Base-by-base conservation (phyloP, 805 yeast genomes). In the Danielia reshetovae region DNA sequence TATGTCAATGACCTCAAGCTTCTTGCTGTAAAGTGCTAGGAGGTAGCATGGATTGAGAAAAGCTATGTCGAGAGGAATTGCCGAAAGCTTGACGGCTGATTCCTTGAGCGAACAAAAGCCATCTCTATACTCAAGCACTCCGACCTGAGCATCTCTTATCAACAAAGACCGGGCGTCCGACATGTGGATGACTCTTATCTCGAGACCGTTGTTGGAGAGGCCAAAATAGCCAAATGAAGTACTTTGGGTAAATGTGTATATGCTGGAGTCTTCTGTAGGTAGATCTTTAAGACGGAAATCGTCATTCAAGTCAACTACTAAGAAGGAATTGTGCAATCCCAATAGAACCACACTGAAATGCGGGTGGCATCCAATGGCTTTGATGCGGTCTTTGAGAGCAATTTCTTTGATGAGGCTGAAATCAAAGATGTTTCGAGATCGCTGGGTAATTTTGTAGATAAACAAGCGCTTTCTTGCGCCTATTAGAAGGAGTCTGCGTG, bases 191-290 rank as follows among this genome's bases (percentile, higher is more conserved):
- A 58, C 48, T 40, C 49, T 46, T 2, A 50, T 46, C 3, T 45
- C 36, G 2, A 68, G 65, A 2, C 62, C 62, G 3, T 55, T 38
- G 15, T 48, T 46, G 2, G 58, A 48, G 16, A 65, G 47, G 7
- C 70, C 70, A 44, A 67, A 67, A 42, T 66, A 67, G 38, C 60
- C 54, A 43, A 66, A 64, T 7, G 69, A 51, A 15, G 60, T 48
- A 29, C 43, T 45, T 17, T 49, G 54, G 8, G 46, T 42, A 33
- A 52, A 47, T 17, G 38, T 48, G 35, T 37, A 41, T 24, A 49
- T 31, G 18, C 33, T 40, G 2, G 46, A 30, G 13, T 54, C 55
- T 18, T 55, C 58, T 4, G 46, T 29, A 3, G 49, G 45, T 3
- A 59, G 28, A 2, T 48, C 47, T 5, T 34, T 25, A 7, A 52